Evolutionary conservation across 2,329 filamentous ascomycete species (phyloP), one percentile per base, ranked within the genome.

Genomic region (Sclerotinia nivalis): DNA sequence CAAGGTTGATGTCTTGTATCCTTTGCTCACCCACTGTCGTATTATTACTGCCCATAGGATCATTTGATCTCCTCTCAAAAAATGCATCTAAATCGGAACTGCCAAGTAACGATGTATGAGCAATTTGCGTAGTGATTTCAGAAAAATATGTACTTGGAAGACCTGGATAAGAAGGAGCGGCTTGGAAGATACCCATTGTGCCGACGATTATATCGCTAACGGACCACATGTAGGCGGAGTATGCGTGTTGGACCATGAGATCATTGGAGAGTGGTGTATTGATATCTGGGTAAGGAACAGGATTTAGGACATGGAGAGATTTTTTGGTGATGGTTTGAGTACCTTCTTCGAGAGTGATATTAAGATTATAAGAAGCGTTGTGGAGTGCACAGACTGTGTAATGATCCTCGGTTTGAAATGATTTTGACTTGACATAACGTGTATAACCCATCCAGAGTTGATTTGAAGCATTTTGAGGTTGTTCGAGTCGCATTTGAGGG

Each of bases 1-100:
- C 54, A 6, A 60, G 22, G 9, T 25, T 20, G 2, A 67, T 67
- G 37, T 67, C 65, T 18, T 59, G 52, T 2, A 43, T 28, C 2
- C 65, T 45, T 22, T 67, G 65, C 25, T 59, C 65, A 12, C 37
- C 34, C 4, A 37, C 43, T 6, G 8, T 15, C 8, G 50, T 67
- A 18, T n/a, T 45, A 34, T 64, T 64, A 1, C 8, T 25, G 0
- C 61, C 47, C 31, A 64, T 22, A 0, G 61, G 61, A 28, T 64
- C n/a, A 20, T 40, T 64, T 22, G 47, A 52, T 12, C n/a, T 49
- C 15, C 54, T 37, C n/a, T 72, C 70, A 25, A 74, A 74, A 52
- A 74, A 74, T 3, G 62, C 66, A 49, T 74, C 71, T 0, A 74
- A 65, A 55, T 74, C 73, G 0, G 68, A 65, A 45, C 71, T 74